Evolutionary conservation across 352 stramenopile species (phyloP), one percentile per base, ranked within the genome.

Genomic region (Phytophthora aleatoria): DNA sequence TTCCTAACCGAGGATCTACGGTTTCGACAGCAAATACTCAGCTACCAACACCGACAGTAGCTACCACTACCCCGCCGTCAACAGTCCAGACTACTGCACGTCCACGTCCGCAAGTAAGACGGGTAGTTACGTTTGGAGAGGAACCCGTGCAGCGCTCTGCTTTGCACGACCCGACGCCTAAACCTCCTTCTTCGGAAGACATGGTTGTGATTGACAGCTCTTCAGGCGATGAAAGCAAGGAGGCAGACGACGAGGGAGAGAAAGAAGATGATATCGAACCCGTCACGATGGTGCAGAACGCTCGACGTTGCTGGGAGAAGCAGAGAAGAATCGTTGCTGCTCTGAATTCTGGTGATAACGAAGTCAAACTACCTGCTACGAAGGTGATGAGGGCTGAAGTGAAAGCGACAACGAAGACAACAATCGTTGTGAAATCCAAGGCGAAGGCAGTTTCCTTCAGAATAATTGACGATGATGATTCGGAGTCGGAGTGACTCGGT

Each of bases 401-500:
- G 35, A 59, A 55, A 41, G 33, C 15, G 39, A 28, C 35, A n/a
- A 48, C 15, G 9, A 36, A 43, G 42, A 33, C 38, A 16, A 24
- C 43, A 50, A 15, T 11, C 5, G 58, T 51, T 15, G 30, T 57
- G 44, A 50, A n/a, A n/a, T 16, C 48, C 15, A 72, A 72, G 39
- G 49, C 48, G 12, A 69, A 51, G 31, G 44, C 53, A 8, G 53
- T 66, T 10, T 57, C 55, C 10, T 52, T 71, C 43, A 43, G 20
- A 24, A 60, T 61, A 49, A 74, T 66, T 44, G 65, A 77, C 50
- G 61, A 73, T 27, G 72, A 80, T 28, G 64, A 72, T 57, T 68
- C 59, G 16, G 60, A 73, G 15, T 77, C 61, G 2, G 61, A 79
- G 45, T 76, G 54, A 74, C 11, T 48, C 26, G 15, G 13, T 11